These are phyloP conservation scores for Cajanus cajan DNA, from an alignment of 306 rosid genomes.

Conservation along the genomic window DNA sequence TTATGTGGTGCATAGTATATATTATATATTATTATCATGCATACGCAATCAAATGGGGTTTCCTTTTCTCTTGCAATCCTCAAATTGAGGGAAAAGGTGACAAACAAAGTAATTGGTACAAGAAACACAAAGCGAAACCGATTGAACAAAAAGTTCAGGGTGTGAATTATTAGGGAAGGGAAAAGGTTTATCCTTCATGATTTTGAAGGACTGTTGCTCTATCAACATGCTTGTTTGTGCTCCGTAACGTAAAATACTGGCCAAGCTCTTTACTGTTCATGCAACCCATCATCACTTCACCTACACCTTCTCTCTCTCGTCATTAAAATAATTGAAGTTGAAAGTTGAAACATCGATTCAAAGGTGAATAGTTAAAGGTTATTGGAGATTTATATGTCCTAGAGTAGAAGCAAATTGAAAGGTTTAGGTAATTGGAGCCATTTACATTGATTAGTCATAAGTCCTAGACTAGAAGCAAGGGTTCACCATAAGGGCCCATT, in stretches of 20 bases:
- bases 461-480: conserved; percentile 34
- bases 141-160: conserved; percentile 42
- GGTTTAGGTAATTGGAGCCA: neutral
- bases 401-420: conserved; percentile 37
- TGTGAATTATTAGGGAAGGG: conserved; percentile 34
- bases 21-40: conserved; percentile 17
- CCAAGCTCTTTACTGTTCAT: conserved; percentile 35
- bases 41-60: conserved; percentile 33
- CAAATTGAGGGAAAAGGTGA: conserved; percentile 46
- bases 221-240: conserved; percentile 66
- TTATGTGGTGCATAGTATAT: conserved; percentile 22
- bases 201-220: conserved; percentile 25
- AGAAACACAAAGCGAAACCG: conserved; percentile 34
- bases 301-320: conserved; percentile 13
- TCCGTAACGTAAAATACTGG: conserved; percentile 38
- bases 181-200: conserved; percentile 29
- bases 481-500: conserved; percentile 36
- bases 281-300: conserved; percentile 47
- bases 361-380: neutral
- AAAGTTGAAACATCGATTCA: conserved; percentile 16
- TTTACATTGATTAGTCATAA: neutral
- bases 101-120: conserved; percentile 23
- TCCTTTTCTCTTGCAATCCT: conserved; percentile 41
- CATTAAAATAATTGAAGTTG: conserved; percentile 22
- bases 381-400: neutral